phyloP scores from a whole-genome alignment of 2,329 filamentous ascomycete species.

The Aspergillus sp. region DNA sequence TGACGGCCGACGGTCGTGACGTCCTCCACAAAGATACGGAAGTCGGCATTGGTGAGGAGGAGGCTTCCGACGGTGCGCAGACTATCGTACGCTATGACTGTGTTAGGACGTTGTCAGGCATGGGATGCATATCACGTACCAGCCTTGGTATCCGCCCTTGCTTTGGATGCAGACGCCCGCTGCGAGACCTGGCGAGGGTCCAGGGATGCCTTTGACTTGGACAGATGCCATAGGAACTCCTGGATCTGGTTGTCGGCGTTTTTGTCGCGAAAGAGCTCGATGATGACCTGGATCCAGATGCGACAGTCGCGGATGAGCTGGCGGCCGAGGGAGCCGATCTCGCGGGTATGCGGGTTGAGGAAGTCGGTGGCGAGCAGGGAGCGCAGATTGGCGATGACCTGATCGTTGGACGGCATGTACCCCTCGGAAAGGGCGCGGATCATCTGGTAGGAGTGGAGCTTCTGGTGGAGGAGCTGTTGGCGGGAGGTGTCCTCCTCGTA shows the following conservation, averaged over 20 bases:
- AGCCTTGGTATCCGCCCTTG: constrained; percentile 69
- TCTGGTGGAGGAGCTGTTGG: constrained; percentile 77
- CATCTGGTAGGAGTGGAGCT: constrained; percentile 94
- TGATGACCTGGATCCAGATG: constrained; percentile 74
- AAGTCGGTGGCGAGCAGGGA: constrained; percentile 75
- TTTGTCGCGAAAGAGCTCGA: constrained; percentile 78
- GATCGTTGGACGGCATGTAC: constrained; percentile 90
- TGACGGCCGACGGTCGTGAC: constrained; percentile 75
- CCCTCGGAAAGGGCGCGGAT: constrained; percentile 75
- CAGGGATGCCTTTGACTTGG: constrained; percentile 69
- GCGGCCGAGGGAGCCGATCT: constrained; percentile 75
- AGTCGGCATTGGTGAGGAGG: constrained; percentile 87
- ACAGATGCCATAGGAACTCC: constrained; percentile 83
- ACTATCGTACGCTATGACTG: constrained; percentile 67
- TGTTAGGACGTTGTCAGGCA: constrained; percentile 1
- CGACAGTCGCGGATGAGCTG: constrained; percentile 70
- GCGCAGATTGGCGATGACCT: constrained; percentile 74
- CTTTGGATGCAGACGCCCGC: constrained; percentile 61
- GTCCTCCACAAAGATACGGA: constrained; percentile 81
- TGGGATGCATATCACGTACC: constrained; percentile 43
- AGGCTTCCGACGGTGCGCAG: constrained; percentile 78
- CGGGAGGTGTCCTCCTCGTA: constrained; percentile 72
- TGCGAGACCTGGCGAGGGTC: constrained; percentile 64
- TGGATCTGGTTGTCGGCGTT: constrained; percentile 84
- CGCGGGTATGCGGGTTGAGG: constrained; percentile 70